These are phyloP conservation scores for Paspalum notatum DNA, from an alignment of 176 grass and related monocot genomes.

Conservation along the genomic window DNA sequence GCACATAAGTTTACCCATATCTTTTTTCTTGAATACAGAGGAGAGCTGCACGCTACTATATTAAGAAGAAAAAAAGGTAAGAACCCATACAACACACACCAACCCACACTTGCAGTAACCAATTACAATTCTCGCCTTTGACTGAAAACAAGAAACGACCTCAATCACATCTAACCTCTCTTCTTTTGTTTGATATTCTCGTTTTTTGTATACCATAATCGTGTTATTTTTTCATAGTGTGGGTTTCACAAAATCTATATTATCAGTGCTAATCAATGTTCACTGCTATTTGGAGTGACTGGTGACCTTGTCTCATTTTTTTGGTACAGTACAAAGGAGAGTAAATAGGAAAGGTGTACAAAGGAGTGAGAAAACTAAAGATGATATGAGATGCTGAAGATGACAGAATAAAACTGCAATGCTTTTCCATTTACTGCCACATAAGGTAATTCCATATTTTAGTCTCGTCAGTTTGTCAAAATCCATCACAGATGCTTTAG, in stretches of 20 bases:
- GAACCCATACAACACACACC: too few relatives aligned
- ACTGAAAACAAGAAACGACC: too few relatives aligned
- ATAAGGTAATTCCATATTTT: slow-evolving; percentile 5
- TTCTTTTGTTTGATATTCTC: neutral
- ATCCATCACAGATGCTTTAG: slow-evolving; percentile 6
- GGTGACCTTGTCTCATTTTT: neutral
- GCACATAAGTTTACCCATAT: neutral
- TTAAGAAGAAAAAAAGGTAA: too few relatives aligned
- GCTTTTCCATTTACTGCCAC: neutral
- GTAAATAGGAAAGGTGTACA: neutral
- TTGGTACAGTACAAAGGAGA: too few relatives aligned
- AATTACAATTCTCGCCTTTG: too few relatives aligned
- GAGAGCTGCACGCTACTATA: too few relatives aligned
- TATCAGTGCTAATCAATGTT: neutral
- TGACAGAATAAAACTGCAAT: slow-evolving; percentile 1
- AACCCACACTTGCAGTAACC: too few relatives aligned
- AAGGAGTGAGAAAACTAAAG: neutral
- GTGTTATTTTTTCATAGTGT: neutral
- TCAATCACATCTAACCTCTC: neutral
- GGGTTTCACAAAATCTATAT: neutral
- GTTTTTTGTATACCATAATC: neutral
- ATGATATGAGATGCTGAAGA: neutral
- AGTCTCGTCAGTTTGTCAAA: neutral
- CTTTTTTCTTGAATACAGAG: too few relatives aligned
- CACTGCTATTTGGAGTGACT: slow-evolving; percentile 1